Evolutionary conservation across 108 stramenopile species (phyloP), one percentile per base, ranked within the genome.

Genomic region (Stephanodiscus triporus): DNA sequence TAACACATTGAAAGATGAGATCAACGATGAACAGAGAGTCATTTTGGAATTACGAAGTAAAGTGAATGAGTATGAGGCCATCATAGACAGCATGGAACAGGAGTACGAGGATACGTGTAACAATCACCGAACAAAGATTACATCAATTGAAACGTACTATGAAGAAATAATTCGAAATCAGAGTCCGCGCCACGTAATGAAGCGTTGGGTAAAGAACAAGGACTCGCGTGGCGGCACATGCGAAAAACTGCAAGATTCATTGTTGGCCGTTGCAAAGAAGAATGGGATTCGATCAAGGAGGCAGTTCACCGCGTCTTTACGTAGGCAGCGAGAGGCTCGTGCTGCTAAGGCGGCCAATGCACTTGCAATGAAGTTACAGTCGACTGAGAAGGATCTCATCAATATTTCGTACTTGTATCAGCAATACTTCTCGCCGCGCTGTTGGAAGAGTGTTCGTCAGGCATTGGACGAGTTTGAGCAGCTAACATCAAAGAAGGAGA

Each of bases 221-320:
- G 4, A n/a, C n/a, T n/a, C 53, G 11, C 53, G 23, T 13, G 53
- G 53, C 26, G n/a, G 4, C 24, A 27, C 26, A 42, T 7, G 20
- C 9, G 37, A 69, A 26, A 64, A 63, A 63, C 38, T 54, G 4
- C 72, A n/a, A n/a, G n/a, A n/a, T n/a, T n/a, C n/a, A n/a, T n/a
- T n/a, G n/a, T n/a, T n/a, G n/a, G n/a, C n/a, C n/a, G n/a, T n/a
- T n/a, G n/a, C n/a, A n/a, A n/a, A n/a, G n/a, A n/a, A n/a, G n/a
- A n/a, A n/a, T n/a, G n/a, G n/a, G n/a, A n/a, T n/a, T n/a, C n/a
- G n/a, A n/a, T n/a, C n/a, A n/a, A n/a, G n/a, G n/a, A n/a, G n/a
- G n/a, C n/a, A n/a, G n/a, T n/a, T n/a, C n/a, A n/a, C n/a, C n/a
- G n/a, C n/a, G n/a, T n/a, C n/a, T n/a, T n/a, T n/a, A n/a, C n/a